Evolutionary conservation across 2,329 filamentous ascomycete species (phyloP).

Genomic region (Xylaria multiplex): DNA sequence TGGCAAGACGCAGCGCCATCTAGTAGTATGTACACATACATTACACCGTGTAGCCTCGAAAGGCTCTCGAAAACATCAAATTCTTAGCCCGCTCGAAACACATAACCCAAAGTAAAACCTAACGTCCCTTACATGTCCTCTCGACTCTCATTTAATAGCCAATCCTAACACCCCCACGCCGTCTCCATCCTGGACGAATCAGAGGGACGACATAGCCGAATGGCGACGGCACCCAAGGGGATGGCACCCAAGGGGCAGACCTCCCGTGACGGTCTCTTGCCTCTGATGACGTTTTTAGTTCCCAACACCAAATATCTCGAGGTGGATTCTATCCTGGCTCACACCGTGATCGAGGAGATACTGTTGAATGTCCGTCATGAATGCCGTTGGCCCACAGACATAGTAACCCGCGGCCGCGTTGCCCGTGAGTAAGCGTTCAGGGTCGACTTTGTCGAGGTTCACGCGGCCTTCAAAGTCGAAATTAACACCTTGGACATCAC

Average conservation of each 20-base stretch:
- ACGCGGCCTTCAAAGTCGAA: constrained; percentile 70
- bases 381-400: constrained; percentile 74
- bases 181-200: constrained; percentile 1
- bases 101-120: neutral
- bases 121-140: neutral
- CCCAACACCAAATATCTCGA: constrained; percentile 73
- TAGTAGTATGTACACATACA: constrained; percentile 19
- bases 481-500: constrained; percentile 61
- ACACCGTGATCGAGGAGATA: constrained; percentile 67
- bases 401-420: constrained; percentile 71
- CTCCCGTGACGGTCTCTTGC: neutral
- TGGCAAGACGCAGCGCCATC: constrained; percentile 12
- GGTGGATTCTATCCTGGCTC: constrained; percentile 65
- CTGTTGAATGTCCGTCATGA: constrained; percentile 71
- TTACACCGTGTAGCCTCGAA: constrained; percentile 21
- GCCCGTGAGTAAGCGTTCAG: constrained; percentile 63
- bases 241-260: neutral
- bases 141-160: neutral
- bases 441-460: constrained; percentile 65
- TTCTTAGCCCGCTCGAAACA: constrained; percentile 17
- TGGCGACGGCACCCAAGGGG: neutral
- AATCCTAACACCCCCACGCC: neutral
- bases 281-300: constrained; percentile 1
- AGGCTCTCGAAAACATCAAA: neutral
- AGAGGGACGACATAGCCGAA: constrained; percentile 1